Conservation (phyloP, 768 basidiomycete genomes). For the Tulasnella sp. region DNA sequence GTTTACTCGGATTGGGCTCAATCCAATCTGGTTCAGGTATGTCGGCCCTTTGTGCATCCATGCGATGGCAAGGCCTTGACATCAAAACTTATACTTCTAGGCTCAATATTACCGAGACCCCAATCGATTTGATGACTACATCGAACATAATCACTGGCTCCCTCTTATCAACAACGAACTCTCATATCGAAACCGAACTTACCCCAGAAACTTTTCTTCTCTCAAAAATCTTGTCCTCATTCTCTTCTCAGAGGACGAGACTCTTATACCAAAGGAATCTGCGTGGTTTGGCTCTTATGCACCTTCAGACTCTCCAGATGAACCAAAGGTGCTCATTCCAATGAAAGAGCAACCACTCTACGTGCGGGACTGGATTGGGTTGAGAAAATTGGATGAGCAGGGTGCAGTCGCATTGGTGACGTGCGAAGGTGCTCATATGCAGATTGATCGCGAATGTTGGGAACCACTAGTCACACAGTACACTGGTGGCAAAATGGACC, state of each 20-base stretch:
- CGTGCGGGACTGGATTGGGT: constrained; percentile 67
- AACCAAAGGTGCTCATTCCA: constrained; percentile 38
- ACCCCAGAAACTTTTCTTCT: constrained; percentile 44
- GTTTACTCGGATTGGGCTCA: constrained; percentile 71
- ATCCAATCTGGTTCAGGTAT: constrained; percentile 56
- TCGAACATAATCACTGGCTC: constrained; percentile 51
- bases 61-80: not conserved
- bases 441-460: constrained; percentile 47
- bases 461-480: constrained; percentile 33
- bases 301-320: constrained; percentile 23
- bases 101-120: constrained; percentile 83
- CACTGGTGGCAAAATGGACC: constrained; percentile 13
- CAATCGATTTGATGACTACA: constrained; percentile 42
- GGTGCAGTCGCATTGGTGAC: constrained; percentile 44
- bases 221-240: constrained; percentile 59
- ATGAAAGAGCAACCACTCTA: constrained; percentile 66
- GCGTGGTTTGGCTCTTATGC: constrained; percentile 74
- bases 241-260: constrained; percentile 57
- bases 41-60: constrained; percentile 11
- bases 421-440: constrained; percentile 71
- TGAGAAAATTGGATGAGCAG: constrained; percentile 54
- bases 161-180: constrained; percentile 69
- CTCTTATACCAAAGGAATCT: constrained; percentile 72
- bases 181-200: constrained; percentile 45
- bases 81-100: constrained; percentile 26